These are phyloP conservation scores for Clitopilus passeckerianus DNA, from an alignment of 768 basidiomycete genomes.

Conservation along the genomic window DNA sequence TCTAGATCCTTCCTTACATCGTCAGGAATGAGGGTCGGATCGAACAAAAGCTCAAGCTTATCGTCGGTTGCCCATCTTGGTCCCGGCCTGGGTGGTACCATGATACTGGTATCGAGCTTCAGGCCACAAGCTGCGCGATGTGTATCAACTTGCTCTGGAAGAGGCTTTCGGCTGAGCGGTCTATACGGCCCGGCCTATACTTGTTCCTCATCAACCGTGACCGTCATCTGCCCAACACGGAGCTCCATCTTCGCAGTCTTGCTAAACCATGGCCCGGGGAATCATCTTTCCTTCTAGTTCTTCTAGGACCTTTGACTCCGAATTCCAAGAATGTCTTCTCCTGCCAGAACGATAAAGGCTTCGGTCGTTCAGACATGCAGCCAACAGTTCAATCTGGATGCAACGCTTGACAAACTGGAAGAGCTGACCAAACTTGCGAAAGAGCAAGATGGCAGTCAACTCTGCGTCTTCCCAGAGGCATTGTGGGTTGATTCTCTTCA, in stretches of 20 bases:
- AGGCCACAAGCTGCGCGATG: too few relatives aligned
- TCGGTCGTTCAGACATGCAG: conserved; percentile 52
- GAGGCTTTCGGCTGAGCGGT: too few relatives aligned
- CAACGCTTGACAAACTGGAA: conserved; percentile 47
- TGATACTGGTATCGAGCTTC: too few relatives aligned
- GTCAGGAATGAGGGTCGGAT: not conserved
- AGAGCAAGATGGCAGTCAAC: conserved; percentile 38
- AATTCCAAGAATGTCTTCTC: not conserved
- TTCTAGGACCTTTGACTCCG: too few relatives aligned
- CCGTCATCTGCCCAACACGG: not conserved
- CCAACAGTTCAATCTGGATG: conserved; percentile 36
- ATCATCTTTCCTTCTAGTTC: not conserved
- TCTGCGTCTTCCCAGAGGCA: conserved; percentile 55
- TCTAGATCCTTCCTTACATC: not conserved
- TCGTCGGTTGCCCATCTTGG: not conserved
- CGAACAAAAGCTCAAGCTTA: not conserved
- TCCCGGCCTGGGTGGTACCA: not conserved
- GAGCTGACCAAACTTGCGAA: conserved; percentile 37
- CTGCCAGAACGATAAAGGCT: conserved; percentile 13
- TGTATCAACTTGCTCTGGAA: too few relatives aligned
- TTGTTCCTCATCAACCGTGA: not conserved
- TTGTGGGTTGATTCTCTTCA: conserved; percentile 31
- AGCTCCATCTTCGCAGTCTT: not conserved
- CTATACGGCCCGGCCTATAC: too few relatives aligned
- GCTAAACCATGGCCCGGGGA: not conserved